Base-by-base conservation (phyloP, 257 asterid species). In the Gynochthodes officinalis region DNA sequence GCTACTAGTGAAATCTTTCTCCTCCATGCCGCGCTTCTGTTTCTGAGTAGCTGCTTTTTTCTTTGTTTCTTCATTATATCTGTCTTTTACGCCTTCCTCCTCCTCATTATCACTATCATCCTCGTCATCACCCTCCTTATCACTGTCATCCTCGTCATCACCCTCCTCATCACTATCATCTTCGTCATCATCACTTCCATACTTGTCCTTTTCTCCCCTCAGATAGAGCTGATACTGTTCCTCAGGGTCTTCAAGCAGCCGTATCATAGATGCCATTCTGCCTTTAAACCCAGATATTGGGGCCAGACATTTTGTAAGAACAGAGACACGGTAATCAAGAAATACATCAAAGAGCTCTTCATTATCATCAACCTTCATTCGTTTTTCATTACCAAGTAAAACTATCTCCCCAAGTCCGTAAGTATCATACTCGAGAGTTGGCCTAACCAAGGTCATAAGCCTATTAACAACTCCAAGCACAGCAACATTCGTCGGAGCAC, bases 391-490 rank as follows among this genome's bases (percentile, higher is more conserved):
- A 7, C 96, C 98, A 75, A 77, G 83, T 73, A 92, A 63, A 67
- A 89, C 82, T n/a, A 92, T 59, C 48, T 91, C 87, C 23, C 97
- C 97, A 42, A 91, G 77, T 44, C 98, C 96, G 23, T 90, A 92
- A 4, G 83, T 69, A 23, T 78, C 85, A 5, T 27, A 58, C 66
- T 66, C 58, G 25, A 77, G 44, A 16, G 67, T 67, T 11, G 81
- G 79, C 69, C 54, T 68, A 4, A 92, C 70, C 72, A 76, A 79
- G 50, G 80, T 82, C 86, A 84, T 62, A 25, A 87, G 77, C 58
- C 89, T 76, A 58, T 72, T 60, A 46, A 77, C 37, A 25, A 84
- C 87, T 75, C 83, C 89, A 28, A 86, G 23, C 27, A 86, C 82
- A 0, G 91, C 92, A 7, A 89, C 83, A 46, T 89, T 90, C 9